Base-by-base conservation (phyloP, 2,329 filamentous ascomycete genomes). In the Curvularia hawaiiensis region DNA sequence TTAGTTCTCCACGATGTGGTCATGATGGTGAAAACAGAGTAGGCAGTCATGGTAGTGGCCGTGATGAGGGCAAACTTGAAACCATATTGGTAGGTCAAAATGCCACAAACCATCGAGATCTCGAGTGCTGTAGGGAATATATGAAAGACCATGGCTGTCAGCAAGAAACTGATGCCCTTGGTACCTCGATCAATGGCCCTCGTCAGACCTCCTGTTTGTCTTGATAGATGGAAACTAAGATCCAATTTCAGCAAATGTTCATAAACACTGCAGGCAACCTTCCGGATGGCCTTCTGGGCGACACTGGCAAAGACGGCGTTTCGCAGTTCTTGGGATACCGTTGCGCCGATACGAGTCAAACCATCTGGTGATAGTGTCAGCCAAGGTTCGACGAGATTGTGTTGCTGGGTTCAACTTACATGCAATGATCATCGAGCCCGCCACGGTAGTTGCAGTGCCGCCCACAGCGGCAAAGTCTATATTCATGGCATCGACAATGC, bases 121-220 rank as follows among this genome's bases (percentile, higher is more conserved):
- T 99, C 95, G 31, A 99, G 79, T 0, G 92, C 91, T 0, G 94
- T 99, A 0, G 95, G 95, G 16, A 98, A 85, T 56, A 99, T 89
- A 75, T 99, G 95, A 70, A 99, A 98, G 30, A 99, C 92, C 94
- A 99, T 99, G 67, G 93, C 97, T 0, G 92, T 97, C 62, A 99
- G 82, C 65, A 99, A 77, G 76, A 98, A 99, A 81, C 92, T 97
- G 75, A 99, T 99, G 61, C 95, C 96, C 79, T 99, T 99, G 20
- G 95, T 99, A 72, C 95, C 95, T 61, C 96, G 88, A 73, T 99
- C 96, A 61, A 99, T 95, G 24, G 96, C 95, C 64, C 95, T 84
- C 1, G 94, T 98, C 63, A 99, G 79, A 1, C 95, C 95, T 61
- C 95, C 95, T 0, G 95, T 99, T 79, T 99, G 95, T 68, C 96